Evolutionary conservation across 306 rosid genomes (phyloP).

Genomic region (Acacia confusa): DNA sequence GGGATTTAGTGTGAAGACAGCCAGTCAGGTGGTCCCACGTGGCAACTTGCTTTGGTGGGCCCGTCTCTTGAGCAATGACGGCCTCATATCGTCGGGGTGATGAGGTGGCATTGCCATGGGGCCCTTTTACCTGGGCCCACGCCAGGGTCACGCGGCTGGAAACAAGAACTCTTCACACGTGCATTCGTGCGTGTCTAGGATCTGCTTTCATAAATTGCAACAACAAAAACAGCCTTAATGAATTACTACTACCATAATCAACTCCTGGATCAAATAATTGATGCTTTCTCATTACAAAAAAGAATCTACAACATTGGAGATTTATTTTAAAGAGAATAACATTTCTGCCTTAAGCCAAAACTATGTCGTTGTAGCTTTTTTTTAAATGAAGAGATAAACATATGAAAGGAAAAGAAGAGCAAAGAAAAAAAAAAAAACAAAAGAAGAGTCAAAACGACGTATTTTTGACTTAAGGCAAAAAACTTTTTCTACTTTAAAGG

Average conservation of each 20-base stretch:
- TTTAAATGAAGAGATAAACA: too few species aligned
- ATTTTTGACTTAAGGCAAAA: too few species aligned
- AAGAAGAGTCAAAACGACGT: too few species aligned
- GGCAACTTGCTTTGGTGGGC: constrained; percentile 19
- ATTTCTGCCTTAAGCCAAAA: too few species aligned
- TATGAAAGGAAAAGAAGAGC: too few species aligned
- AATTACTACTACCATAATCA: neutral
- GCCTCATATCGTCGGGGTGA: constrained; percentile 16
- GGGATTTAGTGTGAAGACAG: constrained; percentile 40
- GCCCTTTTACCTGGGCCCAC: neutral
- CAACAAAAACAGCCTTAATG: neutral
- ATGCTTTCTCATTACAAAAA: neutral
- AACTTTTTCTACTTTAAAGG: too few species aligned
- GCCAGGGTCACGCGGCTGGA: neutral
- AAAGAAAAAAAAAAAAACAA: too few species aligned
- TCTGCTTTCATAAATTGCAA: neutral
- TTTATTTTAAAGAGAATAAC: too few species aligned
- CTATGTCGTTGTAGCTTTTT: too few species aligned
- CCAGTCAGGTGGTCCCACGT: constrained; percentile 45
- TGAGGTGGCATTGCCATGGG: constrained; percentile 37
- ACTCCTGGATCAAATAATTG: too few species aligned
- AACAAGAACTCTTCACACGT: neutral
- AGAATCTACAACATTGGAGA: too few species aligned
- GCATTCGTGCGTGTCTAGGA: neutral
- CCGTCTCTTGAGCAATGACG: constrained; percentile 4